Evolutionary conservation across 768 basidiomycete genomes (phyloP).

Genomic region (Lentinula sp.): DNA sequence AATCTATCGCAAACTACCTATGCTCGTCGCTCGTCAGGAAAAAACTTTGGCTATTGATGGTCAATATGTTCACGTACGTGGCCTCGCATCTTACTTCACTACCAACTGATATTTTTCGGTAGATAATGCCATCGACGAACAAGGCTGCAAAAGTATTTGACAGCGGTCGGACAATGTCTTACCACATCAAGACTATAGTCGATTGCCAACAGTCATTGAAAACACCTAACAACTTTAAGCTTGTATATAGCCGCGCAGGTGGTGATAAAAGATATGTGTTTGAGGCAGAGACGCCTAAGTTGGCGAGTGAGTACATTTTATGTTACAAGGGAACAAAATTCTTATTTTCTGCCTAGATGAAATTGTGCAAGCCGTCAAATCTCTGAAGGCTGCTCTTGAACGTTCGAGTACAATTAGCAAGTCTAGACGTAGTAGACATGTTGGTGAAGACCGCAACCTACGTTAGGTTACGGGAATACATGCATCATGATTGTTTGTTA

Average conservation of each 20-base stretch:
- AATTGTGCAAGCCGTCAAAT: slow-evolving; percentile 69
- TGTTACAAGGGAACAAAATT: slow-evolving; percentile 1
- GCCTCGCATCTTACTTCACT: not conserved
- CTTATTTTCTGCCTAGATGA: slow-evolving; percentile 39
- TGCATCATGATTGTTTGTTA: not conserved
- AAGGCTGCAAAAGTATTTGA: slow-evolving; percentile 77
- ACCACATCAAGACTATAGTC: slow-evolving; percentile 83
- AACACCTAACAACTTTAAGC: slow-evolving; percentile 78
- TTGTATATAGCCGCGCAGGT: slow-evolving; percentile 70
- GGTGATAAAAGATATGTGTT: slow-evolving; percentile 93
- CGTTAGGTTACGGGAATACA: not conserved
- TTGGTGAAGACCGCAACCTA: not conserved
- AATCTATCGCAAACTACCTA: slow-evolving; percentile 91
- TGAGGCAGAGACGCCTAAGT: slow-evolving; percentile 83
- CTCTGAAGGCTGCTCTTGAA: slow-evolving; percentile 59
- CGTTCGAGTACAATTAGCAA: slow-evolving; percentile 58
- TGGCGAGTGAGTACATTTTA: slow-evolving; percentile 53
- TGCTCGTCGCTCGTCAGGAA: slow-evolving; percentile 87
- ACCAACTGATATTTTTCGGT: slow-evolving; percentile 1
- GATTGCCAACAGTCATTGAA: slow-evolving; percentile 82
- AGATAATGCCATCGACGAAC: slow-evolving; percentile 88
- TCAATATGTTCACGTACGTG: slow-evolving; percentile 76
- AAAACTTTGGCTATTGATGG: slow-evolving; percentile 92
- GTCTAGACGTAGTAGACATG: slow-evolving; percentile 52
- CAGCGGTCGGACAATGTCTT: slow-evolving; percentile 85